Evolutionary conservation across 2,329 filamentous ascomycete genomes (phyloP), one percentile per base, ranked within the genome.

Genomic region (Botrytis elliptica): DNA sequence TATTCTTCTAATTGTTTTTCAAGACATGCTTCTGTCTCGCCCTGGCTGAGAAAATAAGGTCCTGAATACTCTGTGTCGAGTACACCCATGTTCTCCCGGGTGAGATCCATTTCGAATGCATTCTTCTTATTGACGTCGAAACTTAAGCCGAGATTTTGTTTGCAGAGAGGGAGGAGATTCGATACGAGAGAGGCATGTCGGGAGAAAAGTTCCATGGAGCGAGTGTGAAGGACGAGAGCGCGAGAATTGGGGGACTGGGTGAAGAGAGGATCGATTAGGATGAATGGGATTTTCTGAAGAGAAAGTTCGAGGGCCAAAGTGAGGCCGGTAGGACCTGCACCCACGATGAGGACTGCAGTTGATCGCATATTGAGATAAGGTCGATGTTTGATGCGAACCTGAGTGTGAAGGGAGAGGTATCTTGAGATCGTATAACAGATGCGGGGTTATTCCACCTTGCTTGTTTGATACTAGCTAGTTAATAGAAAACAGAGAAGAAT

Each of bases 131-230:
- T 80, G 70, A 82, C 78, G 72, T 82, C 85, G 20, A 85, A 73
- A 18, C 82, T 82, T 14, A 82, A 80, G 16, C 83, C 84, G 22
- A 76, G 75, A n/a, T 83, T 79, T 29, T 81, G 77, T 64, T 82
- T 82, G 29, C 85, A 85, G 8, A 78, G 77, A 1, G 77, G 74
- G 3, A 85, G 63, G 40, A 86, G 76, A 4, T 79, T 78, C 18
- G 83, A 79, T 12, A 82, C 78, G 46, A 85, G 76, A 33, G n/a
- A 44, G 8, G 80, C 80, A 63, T 88, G 83, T 57, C 86, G 85
- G 65, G 83, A 83, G 68, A 88, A 83, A 38, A 88, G 80, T 76
- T 88, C 87, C 14, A 87, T 77, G 1, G 84, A 86, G 14, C 86
- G 84, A 20, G 85, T 81, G 73, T 88, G 87, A 8, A 88, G 78